Conservation (phyloP, 2,329 filamentous ascomycete species). For the Amylocarpus encephaloides region DNA sequence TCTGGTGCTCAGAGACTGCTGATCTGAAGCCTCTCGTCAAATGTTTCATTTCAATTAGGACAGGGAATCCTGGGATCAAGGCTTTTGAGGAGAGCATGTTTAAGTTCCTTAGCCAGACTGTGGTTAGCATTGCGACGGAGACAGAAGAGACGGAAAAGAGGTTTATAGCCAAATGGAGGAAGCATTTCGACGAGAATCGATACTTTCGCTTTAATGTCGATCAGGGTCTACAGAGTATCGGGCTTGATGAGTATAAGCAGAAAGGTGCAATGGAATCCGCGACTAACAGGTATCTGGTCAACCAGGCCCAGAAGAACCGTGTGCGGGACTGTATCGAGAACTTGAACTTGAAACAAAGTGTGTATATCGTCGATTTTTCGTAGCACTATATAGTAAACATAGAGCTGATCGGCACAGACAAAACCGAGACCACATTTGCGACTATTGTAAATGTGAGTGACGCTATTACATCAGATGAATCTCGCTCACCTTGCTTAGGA, state of each 20-base stretch:
- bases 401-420: background rate
- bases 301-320: background rate
- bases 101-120: constrained; percentile 21
- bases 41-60: constrained; percentile 30
- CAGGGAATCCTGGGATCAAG: constrained; percentile 24
- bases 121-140: constrained; percentile 27
- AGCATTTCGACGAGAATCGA: constrained; percentile 25
- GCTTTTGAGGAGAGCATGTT: constrained; percentile 18
- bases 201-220: constrained; percentile 33
- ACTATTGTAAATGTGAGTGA: background rate
- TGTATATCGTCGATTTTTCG: constrained; percentile 1
- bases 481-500: background rate
- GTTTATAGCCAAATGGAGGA: constrained; percentile 24
- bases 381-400: background rate
- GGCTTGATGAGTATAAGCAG: constrained; percentile 23
- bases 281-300: constrained; percentile 24
- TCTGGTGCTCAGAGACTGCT: constrained; percentile 27
- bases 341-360: background rate
- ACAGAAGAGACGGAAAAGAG: constrained; percentile 29
- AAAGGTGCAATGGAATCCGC: constrained; percentile 20
- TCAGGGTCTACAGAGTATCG: constrained; percentile 28
- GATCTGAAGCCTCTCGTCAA: constrained; percentile 28
- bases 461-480: background rate
- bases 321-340: background rate
- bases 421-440: background rate